Percentiles rank a stretch among this genome's conserved stretches.
phyloP scores from a whole-genome alignment of 1,139 yeast genomes.

The Lodderomyces margitis region DNA sequence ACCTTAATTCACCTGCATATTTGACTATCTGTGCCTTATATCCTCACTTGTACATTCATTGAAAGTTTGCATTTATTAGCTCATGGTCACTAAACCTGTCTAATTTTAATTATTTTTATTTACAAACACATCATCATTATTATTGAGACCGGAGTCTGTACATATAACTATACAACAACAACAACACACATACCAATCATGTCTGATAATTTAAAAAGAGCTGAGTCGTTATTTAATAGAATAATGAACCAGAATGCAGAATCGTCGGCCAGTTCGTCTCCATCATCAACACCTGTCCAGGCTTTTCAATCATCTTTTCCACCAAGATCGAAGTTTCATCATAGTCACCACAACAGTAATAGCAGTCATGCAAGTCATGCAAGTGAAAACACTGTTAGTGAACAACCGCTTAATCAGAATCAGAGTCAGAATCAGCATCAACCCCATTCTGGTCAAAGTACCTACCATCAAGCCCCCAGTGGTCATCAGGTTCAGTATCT shows the following conservation, averaged over 20 bases:
- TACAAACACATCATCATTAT: neutral
- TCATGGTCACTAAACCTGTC: neutral
- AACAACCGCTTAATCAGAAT: neutral
- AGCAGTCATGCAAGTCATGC: neutral
- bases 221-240: slow-evolving; percentile 49
- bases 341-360: neutral
- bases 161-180: no score
- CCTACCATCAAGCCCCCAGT: slow-evolving; percentile 3
- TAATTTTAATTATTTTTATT: neutral
- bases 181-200: slow-evolving; percentile 20
- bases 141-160: no score
- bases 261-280: slow-evolving; percentile 7
- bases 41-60: neutral
- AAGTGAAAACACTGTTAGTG: neutral
- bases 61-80: neutral
- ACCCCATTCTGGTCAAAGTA: neutral
- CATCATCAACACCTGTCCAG: slow-evolving; percentile 12
- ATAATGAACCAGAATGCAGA: slow-evolving; percentile 42
- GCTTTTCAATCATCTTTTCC: neutral
- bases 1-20: no score
- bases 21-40: no score
- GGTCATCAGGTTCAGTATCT: slow-evolving; percentile 14
- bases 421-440: neutral
- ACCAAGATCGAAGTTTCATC: neutral
- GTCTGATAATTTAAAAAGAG: slow-evolving; percentile 51